A percentile compares a stretch with the other conserved stretches of the same genome.
phyloP scores from a whole-genome alignment of 2,329 filamentous ascomycete genomes.

The Diplodia corticola region DNA sequence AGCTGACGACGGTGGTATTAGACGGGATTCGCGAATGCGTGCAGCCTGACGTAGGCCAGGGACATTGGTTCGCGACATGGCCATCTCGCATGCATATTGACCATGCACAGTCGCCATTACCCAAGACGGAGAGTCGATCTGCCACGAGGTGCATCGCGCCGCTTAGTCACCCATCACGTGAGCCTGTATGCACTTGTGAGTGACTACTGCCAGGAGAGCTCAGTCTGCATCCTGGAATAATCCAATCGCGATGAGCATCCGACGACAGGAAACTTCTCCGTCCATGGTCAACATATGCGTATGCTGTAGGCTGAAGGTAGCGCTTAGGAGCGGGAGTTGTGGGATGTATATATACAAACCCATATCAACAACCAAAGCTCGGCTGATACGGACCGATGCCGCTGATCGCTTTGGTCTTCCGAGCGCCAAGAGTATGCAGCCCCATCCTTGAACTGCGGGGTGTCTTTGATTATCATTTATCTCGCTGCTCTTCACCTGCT shows the following conservation, averaged over 20 bases:
- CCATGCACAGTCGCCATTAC: not conserved
- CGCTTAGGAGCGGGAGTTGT: no score
- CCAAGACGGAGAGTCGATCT: not conserved
- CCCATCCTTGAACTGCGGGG: not conserved
- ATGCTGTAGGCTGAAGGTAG: no score
- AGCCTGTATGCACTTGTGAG: no score
- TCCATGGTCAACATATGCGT: no score
- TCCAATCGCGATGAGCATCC: no score
- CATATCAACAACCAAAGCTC: no score
- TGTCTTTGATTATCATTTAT: not conserved
- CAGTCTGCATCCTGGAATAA: no score
- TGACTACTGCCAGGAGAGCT: no score
- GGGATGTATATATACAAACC: no score
- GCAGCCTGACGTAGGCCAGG: not conserved
- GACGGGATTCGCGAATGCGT: conserved; percentile 1
- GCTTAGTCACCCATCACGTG: not conserved
- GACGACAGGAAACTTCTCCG: no score
- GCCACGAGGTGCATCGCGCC: not conserved
- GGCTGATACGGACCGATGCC: not conserved
- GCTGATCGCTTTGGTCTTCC: not conserved
- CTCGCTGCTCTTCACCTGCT: not conserved
- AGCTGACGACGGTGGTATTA: not conserved
- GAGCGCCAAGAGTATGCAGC: not conserved
- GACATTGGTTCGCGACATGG: not conserved
- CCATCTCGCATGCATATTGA: not conserved